A percentile compares a stretch with the other conserved stretches of the same genome.
These are phyloP conservation scores for Peniophora sp. DNA, from an alignment of 1,284 basidiomycete species.

Conservation along the genomic window DNA sequence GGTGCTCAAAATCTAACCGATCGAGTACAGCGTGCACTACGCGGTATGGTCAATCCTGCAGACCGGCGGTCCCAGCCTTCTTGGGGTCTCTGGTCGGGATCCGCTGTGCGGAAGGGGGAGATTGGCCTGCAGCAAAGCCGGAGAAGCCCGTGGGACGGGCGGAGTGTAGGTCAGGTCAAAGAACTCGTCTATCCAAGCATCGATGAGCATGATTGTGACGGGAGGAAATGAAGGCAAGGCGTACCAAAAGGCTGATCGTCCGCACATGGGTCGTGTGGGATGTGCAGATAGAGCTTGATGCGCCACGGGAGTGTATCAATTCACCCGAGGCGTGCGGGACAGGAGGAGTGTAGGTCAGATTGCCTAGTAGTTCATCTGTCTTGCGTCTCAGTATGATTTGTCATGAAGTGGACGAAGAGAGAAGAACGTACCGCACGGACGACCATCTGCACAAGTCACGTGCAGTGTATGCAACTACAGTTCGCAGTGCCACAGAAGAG, in stretches of 20 bases:
- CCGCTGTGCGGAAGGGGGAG: constrained; percentile 63
- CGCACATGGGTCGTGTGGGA: too few relatives aligned
- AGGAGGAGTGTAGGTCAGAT: constrained; percentile 62
- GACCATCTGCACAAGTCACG: constrained; percentile 26
- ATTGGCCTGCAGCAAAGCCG: constrained; percentile 68
- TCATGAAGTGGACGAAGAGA: constrained; percentile 5
- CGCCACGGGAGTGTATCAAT: too few relatives aligned
- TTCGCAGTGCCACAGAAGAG: constrained; percentile 89
- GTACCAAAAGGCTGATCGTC: too few relatives aligned
- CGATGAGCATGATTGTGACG: constrained; percentile 4
- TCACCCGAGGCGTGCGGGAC: constrained; percentile 67
- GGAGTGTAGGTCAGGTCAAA: constrained; percentile 62
- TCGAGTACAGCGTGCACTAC: too few relatives aligned
- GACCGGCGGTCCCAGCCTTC: too few relatives aligned
- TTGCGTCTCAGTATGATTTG: constrained; percentile 6
- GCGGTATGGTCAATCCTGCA: too few relatives aligned
- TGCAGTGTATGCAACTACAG: constrained; percentile 81
- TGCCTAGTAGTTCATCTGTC: constrained; percentile 49
- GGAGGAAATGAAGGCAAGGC: constrained; percentile 4
- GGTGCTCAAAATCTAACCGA: too few relatives aligned
- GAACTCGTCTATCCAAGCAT: constrained; percentile 39
- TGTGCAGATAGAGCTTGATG: too few relatives aligned
- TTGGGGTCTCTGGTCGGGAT: too few relatives aligned
- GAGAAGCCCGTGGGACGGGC: constrained; percentile 59
- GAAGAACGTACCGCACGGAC: constrained; percentile 33